Evolutionary conservation across 2,329 filamentous ascomycete species (phyloP), one percentile per base, ranked within the genome.

Genomic region (Monosporascus sp.): DNA sequence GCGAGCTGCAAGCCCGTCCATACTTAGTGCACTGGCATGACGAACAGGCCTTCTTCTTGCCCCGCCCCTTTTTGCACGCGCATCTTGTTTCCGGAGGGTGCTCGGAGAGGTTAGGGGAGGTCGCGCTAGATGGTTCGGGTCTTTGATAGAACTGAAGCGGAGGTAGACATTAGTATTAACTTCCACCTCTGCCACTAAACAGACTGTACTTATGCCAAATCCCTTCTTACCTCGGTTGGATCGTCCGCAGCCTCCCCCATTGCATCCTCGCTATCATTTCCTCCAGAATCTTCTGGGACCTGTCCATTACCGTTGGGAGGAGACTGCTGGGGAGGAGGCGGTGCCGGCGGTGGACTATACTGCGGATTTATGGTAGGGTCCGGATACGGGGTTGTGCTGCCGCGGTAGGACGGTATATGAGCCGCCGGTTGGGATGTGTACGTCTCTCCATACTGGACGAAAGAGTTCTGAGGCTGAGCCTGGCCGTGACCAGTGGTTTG

Each of bases 21-120:
- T 68, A 65, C 56, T 64, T 66, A 52, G 63, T 68, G 44, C 67
- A 69, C 48, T 57, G 64, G 24, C 67, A 69, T n/a, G 62, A 62
- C 18, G 60, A 55, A 47, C 67, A 69, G 22, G 63, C 60, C 50
- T 66, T 68, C 58, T 68, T 69, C 54, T 67, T 67, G 2, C 67
- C 67, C 3, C 67, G 65, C 9, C 64, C 65, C 38, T 66, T 69
- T 43, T 68, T 69, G 50, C 67, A 69, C 22, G 64, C 59, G 48
- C 67, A 69, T 49, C 61, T 64, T 18, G 60, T 60, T 47, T 65
- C 63, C 27, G 51, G 59, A 41, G 48, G 57, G 51, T 52, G 61
- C 43, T 66, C 66, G 48, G 61, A 61, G 25, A 61, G 60, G 11
- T 61, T 60, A n/a, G 63, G 61, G 45, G 64, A 55, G 6, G 63